Percentiles rank a stretch among this genome's conserved stretches.
These are phyloP conservation scores for Pilobolus umbonatus DNA, from an alignment of 192 early-diverging fungal genomes.

Conservation along the genomic window DNA sequence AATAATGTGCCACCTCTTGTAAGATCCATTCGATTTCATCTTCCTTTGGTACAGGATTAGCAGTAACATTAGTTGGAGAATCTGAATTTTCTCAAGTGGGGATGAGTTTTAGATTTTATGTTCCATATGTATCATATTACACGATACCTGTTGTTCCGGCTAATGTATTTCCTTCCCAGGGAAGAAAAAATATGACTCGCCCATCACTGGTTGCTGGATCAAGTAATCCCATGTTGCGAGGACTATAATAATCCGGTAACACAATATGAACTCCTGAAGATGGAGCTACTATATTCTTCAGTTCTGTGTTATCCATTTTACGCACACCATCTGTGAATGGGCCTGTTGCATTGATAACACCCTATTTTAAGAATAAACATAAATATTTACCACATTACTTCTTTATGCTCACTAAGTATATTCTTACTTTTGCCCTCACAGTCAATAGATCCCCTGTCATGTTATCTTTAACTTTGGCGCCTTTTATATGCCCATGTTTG, in stretches of 20 bases:
- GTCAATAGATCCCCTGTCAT: constrained; percentile 84
- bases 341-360: constrained; percentile 89
- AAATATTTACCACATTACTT: neutral
- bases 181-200: constrained; percentile 95
- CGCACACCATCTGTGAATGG: constrained; percentile 79
- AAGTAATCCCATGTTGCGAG: constrained; percentile 90
- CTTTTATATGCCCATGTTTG: constrained; percentile 58
- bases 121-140: too few relatives aligned
- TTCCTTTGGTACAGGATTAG: constrained; percentile 84
- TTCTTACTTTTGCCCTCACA: constrained; percentile 65
- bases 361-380: constrained; percentile 33
- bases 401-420: neutral
- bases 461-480: constrained; percentile 77
- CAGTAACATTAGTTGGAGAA: constrained; percentile 76
- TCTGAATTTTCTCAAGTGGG: constrained; percentile 34
- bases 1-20: constrained; percentile 84
- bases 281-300: constrained; percentile 85
- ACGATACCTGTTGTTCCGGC: constrained; percentile 79
- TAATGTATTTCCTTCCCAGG: constrained; percentile 95
- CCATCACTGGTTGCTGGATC: constrained; percentile 93
- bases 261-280: constrained; percentile 92
- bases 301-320: constrained; percentile 78
- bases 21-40: constrained; percentile 96
- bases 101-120: neutral
- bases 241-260: constrained; percentile 92